Evolutionary conservation across 2,329 filamentous ascomycete species (phyloP), one percentile per base, ranked within the genome.

Genomic region (Diaporthe nobilis): DNA sequence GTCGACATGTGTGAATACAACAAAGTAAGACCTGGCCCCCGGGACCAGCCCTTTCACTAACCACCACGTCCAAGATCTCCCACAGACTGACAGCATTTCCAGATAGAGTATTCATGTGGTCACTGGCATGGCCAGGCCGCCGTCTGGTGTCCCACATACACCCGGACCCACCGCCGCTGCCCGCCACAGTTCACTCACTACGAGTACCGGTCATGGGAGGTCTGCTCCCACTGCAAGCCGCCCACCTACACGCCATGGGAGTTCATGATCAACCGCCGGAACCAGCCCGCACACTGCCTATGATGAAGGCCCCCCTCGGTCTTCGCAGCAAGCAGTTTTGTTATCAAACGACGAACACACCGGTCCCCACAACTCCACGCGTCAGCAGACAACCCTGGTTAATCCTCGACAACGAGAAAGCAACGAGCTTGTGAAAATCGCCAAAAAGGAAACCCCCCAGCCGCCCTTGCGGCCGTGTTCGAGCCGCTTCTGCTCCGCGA

Each of bases 21-120:
- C 75, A 77, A 75, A 55, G 75, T 77, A 71, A 57, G 57, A 63
- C 15, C 57, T 71, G 20, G 8, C 53, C 67, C 13, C 4, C 7
- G 44, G 7, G 44, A 49, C 44, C 17, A 22, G 25, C 22, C 6
- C 44, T 47, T n/a, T 7, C 20, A 5, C 42, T 6, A 0, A 5
- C 34, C 17, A 25, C 44, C 22, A 53, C 22, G 7, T 5, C 4
- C 37, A 58, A 28, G 39, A 10, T 28, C 13, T 22, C 13, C 22
- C 44, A 13, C 9, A 60, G 28, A 28, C 65, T 65, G n/a, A 57
- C 47, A 58, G 12, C 31, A n/a, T 63, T n/a, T 28, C 34, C 20
- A 72, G 88, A 88, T 88, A 75, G 86, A 89, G 76, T 84, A 89
- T 76, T 87, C 88, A 81, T 89, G 88, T 77, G 85, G 87, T 72